Evolutionary conservation across 306 rosid genomes (phyloP), one percentile per base, ranked within the genome.

Genomic region (Vigna reflexopilosa): DNA sequence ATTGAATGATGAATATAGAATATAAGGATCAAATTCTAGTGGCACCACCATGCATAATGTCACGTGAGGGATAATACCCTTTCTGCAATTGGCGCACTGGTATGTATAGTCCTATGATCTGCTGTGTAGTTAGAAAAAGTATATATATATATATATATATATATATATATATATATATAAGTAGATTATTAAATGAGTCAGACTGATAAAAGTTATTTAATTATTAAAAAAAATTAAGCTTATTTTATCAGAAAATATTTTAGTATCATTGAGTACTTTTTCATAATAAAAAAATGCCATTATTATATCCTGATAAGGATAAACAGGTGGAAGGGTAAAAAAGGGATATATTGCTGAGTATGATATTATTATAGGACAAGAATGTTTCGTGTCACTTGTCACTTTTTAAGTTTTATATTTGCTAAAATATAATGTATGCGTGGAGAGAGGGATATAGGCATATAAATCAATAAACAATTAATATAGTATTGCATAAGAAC

Each of bases 21-120:
- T 22, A 6, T 9, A 71, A 52, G 14, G 34, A 51, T 52, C 34
- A 34, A 5, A 71, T 57, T 73, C 26, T 47, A 48, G 61, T 61
- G 79, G 61, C 48, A 38, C 70, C n/a, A 2, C 17, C 6, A 5
- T 59, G 45, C 67, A 14, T 62, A 15, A 14, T 62, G 80, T 22
- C 80, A 77, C 56, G 38, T 65, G 66, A 52, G 10, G 67, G 45
- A 65, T 76, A 51, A 38, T 50, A 52, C 52, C 26, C 30, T 50
- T 32, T 36, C 30, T 20, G 12, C 10, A n/a, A 7, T 34, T 19
- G 50, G 63, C 32, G 5, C 47, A 15, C 34, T 28, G 5, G 2
- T 36, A 20, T 36, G 8, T 36, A 20, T 36, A 47, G 11, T 11
- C 0, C 15, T 11, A 6, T 20, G 10, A 66, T 66, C n/a, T 5